Percentiles rank a stretch among this genome's conserved stretches.
These are phyloP conservation scores for Fusarium sp. DNA, from an alignment of 2,329 filamentous ascomycete species.

Conservation along the genomic window DNA sequence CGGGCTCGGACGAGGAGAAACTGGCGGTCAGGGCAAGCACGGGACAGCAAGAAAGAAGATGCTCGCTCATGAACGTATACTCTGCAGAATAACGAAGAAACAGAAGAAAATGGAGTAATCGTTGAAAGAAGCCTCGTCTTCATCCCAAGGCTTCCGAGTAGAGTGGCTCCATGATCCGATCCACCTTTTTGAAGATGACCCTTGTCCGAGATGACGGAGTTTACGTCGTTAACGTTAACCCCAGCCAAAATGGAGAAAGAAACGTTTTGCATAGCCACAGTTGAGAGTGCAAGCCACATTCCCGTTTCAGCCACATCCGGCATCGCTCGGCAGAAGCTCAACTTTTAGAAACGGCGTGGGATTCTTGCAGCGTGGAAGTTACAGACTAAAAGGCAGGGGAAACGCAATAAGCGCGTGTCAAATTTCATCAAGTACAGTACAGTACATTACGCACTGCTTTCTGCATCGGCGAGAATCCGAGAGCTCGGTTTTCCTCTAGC, in stretches of 20 bases:
- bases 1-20: neutral
- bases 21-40: neutral
- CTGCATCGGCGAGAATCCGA: neutral
- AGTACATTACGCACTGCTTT: neutral
- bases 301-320: neutral
- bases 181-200: neutral
- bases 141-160: conserved; percentile 19
- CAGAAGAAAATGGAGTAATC: neutral
- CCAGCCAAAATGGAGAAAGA: neutral
- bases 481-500: neutral
- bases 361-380: neutral
- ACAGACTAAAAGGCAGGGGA: neutral
- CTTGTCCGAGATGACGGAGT: conserved; percentile 6
- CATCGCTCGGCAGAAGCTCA: neutral
- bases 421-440: neutral
- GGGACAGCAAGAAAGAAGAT: neutral
- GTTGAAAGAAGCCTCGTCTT: conserved; percentile 15
- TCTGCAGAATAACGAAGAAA: neutral
- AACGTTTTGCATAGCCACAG: neutral
- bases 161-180: conserved; percentile 13
- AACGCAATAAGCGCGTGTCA: neutral
- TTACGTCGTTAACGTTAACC: neutral
- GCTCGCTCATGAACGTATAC: neutral
- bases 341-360: neutral
- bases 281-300: neutral